phyloP scores from a whole-genome alignment of 345 rosid species.

The Moricandia moricandioides region DNA sequence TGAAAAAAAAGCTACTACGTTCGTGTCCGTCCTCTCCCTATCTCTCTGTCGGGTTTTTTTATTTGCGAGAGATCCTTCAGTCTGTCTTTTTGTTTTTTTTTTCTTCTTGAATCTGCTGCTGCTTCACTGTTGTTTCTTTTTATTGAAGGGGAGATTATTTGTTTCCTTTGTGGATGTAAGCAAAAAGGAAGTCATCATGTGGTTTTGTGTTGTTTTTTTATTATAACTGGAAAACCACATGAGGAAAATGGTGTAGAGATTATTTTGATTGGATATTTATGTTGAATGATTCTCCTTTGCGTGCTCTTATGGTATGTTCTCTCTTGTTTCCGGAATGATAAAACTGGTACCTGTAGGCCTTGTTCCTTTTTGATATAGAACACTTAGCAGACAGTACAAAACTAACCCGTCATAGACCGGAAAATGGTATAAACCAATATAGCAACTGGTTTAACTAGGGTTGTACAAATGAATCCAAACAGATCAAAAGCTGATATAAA shows the following conservation, averaged over 20 bases:
- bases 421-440: no score
- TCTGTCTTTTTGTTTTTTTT: not conserved
- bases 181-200: constrained; percentile 27
- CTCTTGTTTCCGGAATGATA: not conserved
- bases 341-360: no score
- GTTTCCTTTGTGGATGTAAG: constrained; percentile 33
- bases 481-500: no score
- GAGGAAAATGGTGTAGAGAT: constrained; percentile 27
- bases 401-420: no score
- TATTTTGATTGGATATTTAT: constrained; percentile 20
- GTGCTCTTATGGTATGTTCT: not conserved
- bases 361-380: no score
- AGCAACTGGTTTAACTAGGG: no score
- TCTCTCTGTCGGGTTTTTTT: constrained; percentile 25
- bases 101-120: constrained; percentile 13
- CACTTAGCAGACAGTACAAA: no score
- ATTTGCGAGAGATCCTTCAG: constrained; percentile 31
- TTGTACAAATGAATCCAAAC: no score
- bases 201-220: constrained; percentile 35
- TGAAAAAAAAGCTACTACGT: constrained; percentile 21
- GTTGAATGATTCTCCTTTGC: constrained; percentile 11
- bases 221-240: constrained; percentile 40
- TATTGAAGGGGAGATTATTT: constrained; percentile 16
- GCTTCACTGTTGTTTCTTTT: constrained; percentile 24
- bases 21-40: constrained; percentile 26